Conservation (phyloP, 2,329 filamentous ascomycete genomes). For the Fusarium devonianum region DNA sequence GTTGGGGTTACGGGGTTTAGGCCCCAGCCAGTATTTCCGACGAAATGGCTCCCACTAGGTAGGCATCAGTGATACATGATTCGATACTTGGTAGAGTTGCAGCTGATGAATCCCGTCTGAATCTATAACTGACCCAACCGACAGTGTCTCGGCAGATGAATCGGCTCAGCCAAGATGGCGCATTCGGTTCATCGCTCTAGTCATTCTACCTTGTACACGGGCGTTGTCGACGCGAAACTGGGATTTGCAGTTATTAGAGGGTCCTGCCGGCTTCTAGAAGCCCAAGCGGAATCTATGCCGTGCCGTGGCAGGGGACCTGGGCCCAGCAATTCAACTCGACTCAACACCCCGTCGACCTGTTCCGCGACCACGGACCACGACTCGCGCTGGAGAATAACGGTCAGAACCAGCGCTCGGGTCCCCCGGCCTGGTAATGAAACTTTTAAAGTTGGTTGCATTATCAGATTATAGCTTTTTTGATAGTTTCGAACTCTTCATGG, state of each 20-base stretch:
- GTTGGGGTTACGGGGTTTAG: no score
- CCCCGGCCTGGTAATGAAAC: conserved; percentile 20
- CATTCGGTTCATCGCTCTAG: conserved; percentile 15
- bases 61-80: no score
- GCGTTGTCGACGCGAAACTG: conserved; percentile 33
- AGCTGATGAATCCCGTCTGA: no score
- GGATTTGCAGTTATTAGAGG: conserved; percentile 24
- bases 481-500: no score
- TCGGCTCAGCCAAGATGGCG: conserved; percentile 29
- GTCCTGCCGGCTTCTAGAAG: conserved; percentile 41
- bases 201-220: conserved; percentile 4
- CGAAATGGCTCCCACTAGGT: no score
- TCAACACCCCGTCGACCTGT: conserved; percentile 37
- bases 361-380: conserved; percentile 27
- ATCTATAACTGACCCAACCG: conserved; percentile 18
- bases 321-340: conserved; percentile 35
- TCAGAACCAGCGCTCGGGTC: conserved; percentile 15
- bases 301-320: conserved; percentile 22
- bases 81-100: no score
- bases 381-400: conserved; percentile 14
- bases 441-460: no score
- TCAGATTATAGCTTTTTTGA: no score
- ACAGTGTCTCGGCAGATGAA: no score
- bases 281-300: conserved; percentile 35
- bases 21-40: no score